Base-by-base conservation (phyloP, 257 asterid species). In the Hygrophila difformis region DNA sequence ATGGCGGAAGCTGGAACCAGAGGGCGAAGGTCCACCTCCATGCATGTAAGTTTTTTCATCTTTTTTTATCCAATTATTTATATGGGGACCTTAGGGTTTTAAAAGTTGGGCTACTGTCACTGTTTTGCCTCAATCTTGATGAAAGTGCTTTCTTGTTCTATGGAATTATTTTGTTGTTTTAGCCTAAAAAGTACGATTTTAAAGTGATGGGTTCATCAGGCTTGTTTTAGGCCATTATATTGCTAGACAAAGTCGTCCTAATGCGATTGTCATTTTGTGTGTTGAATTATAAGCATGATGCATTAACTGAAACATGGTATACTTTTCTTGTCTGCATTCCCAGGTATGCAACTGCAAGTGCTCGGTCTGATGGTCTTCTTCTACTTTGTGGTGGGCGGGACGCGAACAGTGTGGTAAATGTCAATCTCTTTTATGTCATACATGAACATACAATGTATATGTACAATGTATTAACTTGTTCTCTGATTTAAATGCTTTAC, bases 281-380 rank as follows among this genome's bases (percentile, higher is more conserved):
- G 33, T 33, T 6, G 26, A 44, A 24, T 43, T 41, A 33, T 33
- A 34, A 47, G 19, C 61, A 22, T 29, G 11, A 13, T 55, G 19
- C 61, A 22, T 29, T 6, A 13, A 49, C 23, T 9, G 62, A 44
- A 44, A 36, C 23, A 47, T 28, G 47, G 43, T 55, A 23, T 55
- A 46, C 22, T 49, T 16, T 67, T 31, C 26, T 28, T 45, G 24
- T 50, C 36, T 39, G 36, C 45, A 41, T 45, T 24, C 55, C 40
- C 69, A 89, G 98, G 98, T 89, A 89, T 59, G 98, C 98, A 35
- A 85, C 98, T 63, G 94, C 98, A 63, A 89, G 98, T 70, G 98
- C 98, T 3, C 89, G 98, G 57, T 84, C 98, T 11, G 98, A 89
- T 75, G 98, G 98, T 55, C 96, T 89, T 68, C 96, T 89, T 69